These are phyloP conservation scores for Yueomyces sinensis DNA, from an alignment of 805 yeast genomes.

Conservation along the genomic window DNA sequence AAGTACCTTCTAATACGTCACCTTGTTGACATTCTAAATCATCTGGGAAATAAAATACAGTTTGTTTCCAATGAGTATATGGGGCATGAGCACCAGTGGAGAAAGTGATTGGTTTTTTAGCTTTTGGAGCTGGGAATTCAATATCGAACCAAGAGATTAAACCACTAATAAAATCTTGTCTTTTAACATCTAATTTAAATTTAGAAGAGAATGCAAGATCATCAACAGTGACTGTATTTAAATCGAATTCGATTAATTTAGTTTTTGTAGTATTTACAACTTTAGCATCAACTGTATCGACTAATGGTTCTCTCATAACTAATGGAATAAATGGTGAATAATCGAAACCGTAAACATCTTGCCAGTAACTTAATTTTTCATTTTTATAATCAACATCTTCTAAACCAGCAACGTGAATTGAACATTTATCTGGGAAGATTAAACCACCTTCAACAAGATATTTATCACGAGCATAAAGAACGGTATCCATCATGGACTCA, in stretches of 20 bases:
- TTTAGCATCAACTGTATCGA: constrained; percentile 80
- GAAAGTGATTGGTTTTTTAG: constrained; percentile 51
- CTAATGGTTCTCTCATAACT: constrained; percentile 89
- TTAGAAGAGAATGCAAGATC: constrained; percentile 63
- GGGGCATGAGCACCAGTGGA: constrained; percentile 90
- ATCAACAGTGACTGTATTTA: constrained; percentile 75
- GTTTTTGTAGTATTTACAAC: constrained; percentile 62
- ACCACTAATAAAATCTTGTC: constrained; percentile 79
- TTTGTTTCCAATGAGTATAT: constrained; percentile 98
- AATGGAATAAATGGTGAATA: constrained; percentile 78
- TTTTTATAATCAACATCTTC: constrained; percentile 88
- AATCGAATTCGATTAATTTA: constrained; percentile 68
- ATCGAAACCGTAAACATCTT: constrained; percentile 93
- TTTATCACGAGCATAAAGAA: constrained; percentile 83
- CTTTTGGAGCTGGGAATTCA: constrained; percentile 52
- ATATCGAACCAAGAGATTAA: constrained; percentile 91
- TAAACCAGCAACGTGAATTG: constrained; percentile 79
- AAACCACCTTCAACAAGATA: constrained; percentile 71
- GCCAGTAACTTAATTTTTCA: constrained; percentile 90
- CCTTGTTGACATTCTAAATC: constrained; percentile 67
- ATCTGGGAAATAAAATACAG: constrained; percentile 80
- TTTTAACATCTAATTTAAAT: constrained; percentile 61
- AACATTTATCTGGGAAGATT: constrained; percentile 88
- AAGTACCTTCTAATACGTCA: constrained; percentile 57
- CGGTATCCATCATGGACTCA: constrained; percentile 97